Evolutionary conservation across 2,329 filamentous ascomycete genomes (phyloP), one percentile per base, ranked within the genome.

Genomic region (Cladosporium sp.): DNA sequence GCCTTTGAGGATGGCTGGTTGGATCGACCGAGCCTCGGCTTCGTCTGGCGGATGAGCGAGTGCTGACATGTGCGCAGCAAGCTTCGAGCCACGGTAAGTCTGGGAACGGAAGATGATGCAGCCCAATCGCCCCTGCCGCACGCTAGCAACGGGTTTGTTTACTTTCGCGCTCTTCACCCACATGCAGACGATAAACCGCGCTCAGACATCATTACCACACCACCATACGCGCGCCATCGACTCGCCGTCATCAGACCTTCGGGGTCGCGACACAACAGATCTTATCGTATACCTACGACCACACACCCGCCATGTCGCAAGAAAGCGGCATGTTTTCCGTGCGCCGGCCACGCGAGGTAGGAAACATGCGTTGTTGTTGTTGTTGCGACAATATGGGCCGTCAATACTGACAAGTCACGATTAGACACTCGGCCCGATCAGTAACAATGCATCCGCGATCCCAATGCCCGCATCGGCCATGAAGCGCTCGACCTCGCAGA

Each of bases 401-500:
- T 10, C 9, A 32, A 32, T 32, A 9, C 28, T 32, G 28, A 32
- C 28, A 32, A 32, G 28, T 10, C 2, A 32, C 12, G 28, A 9
- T 9, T 9, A 32, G 91, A 97, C 94, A 55, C 84, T 97, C 60
- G 92, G 88, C 63, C 87, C 86, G 64, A 85, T 96, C 69, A 93
- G 85, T 72, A 85, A 87, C 73, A 93, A 91, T 62, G 68, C 68
- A 73, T 89, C 89, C 19, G 84, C 85, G 20, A 90, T 99, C 62
- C 94, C 94, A 19, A 91, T 96, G 76, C 93, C 94, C 8, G 83
- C 89, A 25, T 97, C 93, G 39, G 90, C 91, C 39, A 88, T 99
- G 82, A 99, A 99, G 79, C 90, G 94, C 73, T 89, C 90, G 28
- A 94, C 86, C 69, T 92, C 91, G 12, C 86, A 85, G 65, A 85